These are phyloP conservation scores for Microbotryum intermedium DNA, from an alignment of 1,284 basidiomycete species.

Conservation along the genomic window DNA sequence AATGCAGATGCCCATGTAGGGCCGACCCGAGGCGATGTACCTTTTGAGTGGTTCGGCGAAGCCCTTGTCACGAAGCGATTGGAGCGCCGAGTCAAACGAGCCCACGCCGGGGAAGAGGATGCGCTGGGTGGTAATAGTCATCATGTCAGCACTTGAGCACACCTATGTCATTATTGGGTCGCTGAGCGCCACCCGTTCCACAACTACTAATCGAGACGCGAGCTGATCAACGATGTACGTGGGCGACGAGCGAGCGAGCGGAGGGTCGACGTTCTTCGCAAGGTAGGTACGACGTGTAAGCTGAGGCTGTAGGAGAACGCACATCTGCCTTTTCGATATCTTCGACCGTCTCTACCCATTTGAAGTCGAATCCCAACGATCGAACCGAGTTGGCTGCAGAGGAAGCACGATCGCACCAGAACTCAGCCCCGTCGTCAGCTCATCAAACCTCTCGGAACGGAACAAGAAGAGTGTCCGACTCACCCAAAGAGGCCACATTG, in stretches of 20 bases:
- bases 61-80: slow-evolving; percentile 62
- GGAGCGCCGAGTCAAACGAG: slow-evolving; percentile 80
- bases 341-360: slow-evolving; percentile 75
- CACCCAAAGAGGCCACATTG: slow-evolving; percentile 65
- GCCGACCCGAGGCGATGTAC: slow-evolving; percentile 81
- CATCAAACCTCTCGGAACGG: not conserved
- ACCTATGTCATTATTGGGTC: no score
- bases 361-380: slow-evolving; percentile 77
- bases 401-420: slow-evolving; percentile 7
- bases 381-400: slow-evolving; percentile 70
- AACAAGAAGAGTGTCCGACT: slow-evolving; percentile 2
- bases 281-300: no score
- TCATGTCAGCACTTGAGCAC: not conserved
- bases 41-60: slow-evolving; percentile 69
- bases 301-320: slow-evolving; percentile 41
- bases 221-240: no score
- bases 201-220: no score
- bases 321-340: slow-evolving; percentile 88
- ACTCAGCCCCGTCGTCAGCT: slow-evolving; percentile 1
- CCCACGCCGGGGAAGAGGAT: slow-evolving; percentile 99
- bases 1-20: slow-evolving; percentile 86
- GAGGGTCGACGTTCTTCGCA: no score
- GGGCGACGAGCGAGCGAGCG: no score
- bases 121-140: slow-evolving; percentile 49
- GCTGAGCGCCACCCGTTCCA: no score